A percentile compares a stretch with the other conserved stretches of the same genome.
phyloP scores from a whole-genome alignment of 768 basidiomycete genomes.

The Boletus speciosus region DNA sequence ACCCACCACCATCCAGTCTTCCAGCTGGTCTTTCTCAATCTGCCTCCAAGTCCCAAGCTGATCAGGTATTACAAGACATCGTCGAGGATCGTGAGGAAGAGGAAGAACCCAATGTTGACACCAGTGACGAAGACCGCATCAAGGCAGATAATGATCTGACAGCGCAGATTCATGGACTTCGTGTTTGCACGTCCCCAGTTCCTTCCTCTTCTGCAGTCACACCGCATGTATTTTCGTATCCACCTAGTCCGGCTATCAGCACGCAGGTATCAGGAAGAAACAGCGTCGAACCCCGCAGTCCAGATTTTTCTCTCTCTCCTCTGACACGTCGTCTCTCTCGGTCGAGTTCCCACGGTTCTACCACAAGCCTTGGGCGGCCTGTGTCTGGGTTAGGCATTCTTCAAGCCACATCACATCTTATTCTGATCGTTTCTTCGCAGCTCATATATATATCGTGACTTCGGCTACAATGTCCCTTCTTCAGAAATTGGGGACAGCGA shows the following conservation, averaged over 20 bases:
- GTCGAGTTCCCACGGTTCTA: conserved; percentile 26
- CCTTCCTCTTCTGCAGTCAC: conserved; percentile 25
- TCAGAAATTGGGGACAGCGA: conserved; percentile 28
- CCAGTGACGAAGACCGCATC: conserved; percentile 15
- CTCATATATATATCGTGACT: conserved; percentile 17
- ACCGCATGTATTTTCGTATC: conserved; percentile 27
- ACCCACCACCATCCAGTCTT: conserved; percentile 40
- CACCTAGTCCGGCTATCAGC: conserved; percentile 19
- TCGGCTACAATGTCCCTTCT: conserved; percentile 6
- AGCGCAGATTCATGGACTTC: conserved; percentile 53
- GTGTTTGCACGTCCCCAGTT: conserved; percentile 47
- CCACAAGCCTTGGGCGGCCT: conserved; percentile 27
- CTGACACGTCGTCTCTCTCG: conserved; percentile 23
- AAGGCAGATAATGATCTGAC: conserved; percentile 15
- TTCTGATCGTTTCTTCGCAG: conserved; percentile 7
- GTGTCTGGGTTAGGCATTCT: conserved; percentile 17
- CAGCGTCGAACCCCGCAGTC: conserved; percentile 26
- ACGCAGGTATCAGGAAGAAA: conserved; percentile 17
- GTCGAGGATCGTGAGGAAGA: conserved; percentile 49
- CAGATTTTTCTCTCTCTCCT: conserved; percentile 17
- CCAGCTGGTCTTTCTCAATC: conserved; percentile 30
- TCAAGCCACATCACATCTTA: not conserved
- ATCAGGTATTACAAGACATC: conserved; percentile 51
- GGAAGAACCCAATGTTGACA: conserved; percentile 31
- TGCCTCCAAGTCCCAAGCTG: conserved; percentile 23